Conservation (phyloP, 352 stramenopile species). For the Peronospora belbahrii region DNA sequence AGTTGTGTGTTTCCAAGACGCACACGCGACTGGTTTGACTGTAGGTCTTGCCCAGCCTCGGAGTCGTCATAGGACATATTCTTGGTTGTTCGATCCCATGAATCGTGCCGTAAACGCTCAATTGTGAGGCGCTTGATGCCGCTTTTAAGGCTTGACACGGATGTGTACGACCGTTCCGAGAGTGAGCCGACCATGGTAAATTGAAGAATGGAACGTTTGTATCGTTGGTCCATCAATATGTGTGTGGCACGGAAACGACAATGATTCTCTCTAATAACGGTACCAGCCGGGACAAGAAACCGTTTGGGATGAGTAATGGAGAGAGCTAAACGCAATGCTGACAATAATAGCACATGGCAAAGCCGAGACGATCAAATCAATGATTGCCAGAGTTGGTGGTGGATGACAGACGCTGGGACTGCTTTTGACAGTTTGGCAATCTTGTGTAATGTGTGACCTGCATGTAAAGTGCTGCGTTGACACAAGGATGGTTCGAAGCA, state of each 20-base stretch:
- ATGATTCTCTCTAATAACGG: background rate
- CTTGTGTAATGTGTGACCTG: constrained; percentile 11
- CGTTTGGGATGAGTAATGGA: constrained; percentile 21
- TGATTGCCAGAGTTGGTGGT: background rate
- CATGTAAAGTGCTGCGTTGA: constrained; percentile 14
- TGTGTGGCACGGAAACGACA: background rate
- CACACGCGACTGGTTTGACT: constrained; percentile 9
- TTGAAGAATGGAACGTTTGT: constrained; percentile 10
- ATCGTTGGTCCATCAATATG: background rate
- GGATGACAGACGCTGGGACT: background rate
- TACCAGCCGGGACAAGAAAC: constrained; percentile 17
- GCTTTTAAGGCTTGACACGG: constrained; percentile 21
- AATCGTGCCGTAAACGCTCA: constrained; percentile 20
- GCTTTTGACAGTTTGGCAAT: constrained; percentile 5
- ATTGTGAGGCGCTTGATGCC: constrained; percentile 15
- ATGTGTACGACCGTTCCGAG: constrained; percentile 11
- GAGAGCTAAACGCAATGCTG: background rate
- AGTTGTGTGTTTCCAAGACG: constrained; percentile 15
- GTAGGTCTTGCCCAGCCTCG: constrained; percentile 11
- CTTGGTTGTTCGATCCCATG: constrained; percentile 17
- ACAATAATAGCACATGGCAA: background rate
- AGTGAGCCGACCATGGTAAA: constrained; percentile 20
- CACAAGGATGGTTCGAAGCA: constrained; percentile 2
- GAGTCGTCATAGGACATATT: constrained; percentile 16
- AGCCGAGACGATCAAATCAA: constrained; percentile 5